A percentile compares a stretch with the other conserved stretches of the same genome.
Conservation (phyloP, 768 basidiomycete species). For the Pholiota conissans region DNA sequence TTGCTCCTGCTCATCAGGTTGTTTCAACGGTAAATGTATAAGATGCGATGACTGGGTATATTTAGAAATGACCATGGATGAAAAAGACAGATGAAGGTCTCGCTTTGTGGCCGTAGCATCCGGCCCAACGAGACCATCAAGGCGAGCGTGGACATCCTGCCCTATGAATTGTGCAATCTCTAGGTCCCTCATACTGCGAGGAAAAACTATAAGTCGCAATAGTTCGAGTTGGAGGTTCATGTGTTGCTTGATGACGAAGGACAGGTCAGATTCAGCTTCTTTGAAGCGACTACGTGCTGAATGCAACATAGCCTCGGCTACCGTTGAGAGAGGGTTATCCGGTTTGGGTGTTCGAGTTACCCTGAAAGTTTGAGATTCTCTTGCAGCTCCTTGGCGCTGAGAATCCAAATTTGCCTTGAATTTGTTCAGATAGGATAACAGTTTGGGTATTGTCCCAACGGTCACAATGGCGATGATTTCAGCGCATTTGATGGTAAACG, state of each 20-base stretch:
- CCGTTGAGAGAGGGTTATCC: conserved; percentile 78
- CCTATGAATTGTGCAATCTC: conserved; percentile 79
- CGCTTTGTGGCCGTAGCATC: conserved; percentile 52
- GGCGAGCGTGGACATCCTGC: conserved; percentile 63
- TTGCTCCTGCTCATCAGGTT: conserved; percentile 32
- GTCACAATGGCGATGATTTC: conserved; percentile 68
- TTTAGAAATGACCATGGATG: conserved; percentile 75
- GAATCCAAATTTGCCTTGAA: conserved; percentile 71
- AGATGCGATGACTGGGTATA: conserved; percentile 62
- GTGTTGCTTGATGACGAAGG: conserved; percentile 66
- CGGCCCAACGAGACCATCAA: conserved; percentile 62
- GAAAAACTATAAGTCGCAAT: conserved; percentile 74
- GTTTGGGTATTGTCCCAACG: conserved; percentile 74
- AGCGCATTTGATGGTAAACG: conserved; percentile 74
- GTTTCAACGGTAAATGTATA: conserved; percentile 31
- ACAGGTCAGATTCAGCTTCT: conserved; percentile 60
- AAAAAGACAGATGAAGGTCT: conserved; percentile 71
- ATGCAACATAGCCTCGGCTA: conserved; percentile 82
- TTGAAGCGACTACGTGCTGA: conserved; percentile 73
- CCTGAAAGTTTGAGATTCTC: conserved; percentile 78
- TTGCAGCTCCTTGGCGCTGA: conserved; percentile 74
- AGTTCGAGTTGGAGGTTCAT: conserved; percentile 69
- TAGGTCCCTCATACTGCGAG: conserved; percentile 73
- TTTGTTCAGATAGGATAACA: conserved; percentile 72
- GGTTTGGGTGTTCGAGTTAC: conserved; percentile 71